Percentiles rank a stretch among this genome's conserved stretches.
phyloP scores from a whole-genome alignment of 1,284 basidiomycete genomes.

The Ustilago loliicola region DNA sequence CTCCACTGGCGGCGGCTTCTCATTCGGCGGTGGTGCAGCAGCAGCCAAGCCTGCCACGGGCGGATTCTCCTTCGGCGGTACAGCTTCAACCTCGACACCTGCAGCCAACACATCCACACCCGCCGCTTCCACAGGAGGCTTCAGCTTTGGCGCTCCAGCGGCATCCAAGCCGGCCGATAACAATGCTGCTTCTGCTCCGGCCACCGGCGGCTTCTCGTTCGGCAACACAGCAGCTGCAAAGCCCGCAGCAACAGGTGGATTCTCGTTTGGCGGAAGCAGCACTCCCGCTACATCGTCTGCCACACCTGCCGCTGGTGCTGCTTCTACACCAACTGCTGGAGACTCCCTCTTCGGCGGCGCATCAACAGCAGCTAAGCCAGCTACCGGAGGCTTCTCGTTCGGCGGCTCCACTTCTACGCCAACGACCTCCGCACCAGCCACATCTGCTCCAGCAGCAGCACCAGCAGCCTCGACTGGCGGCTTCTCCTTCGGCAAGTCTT shows the following conservation, averaged over 20 bases:
- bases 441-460: conserved; percentile 39
- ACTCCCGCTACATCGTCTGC: conserved; percentile 30
- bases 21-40: conserved; percentile 36
- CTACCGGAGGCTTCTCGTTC: conserved; percentile 56
- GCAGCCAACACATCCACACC: conserved; percentile 5
- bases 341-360: conserved; percentile 43
- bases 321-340: conserved; percentile 23
- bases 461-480: conserved; percentile 21
- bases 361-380: conserved; percentile 46
- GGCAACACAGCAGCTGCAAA: conserved; percentile 44
- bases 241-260: conserved; percentile 58
- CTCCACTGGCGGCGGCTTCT: conserved; percentile 35
- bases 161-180: conserved; percentile 28
- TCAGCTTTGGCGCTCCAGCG: conserved; percentile 36
- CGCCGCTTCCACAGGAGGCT: conserved; percentile 30
- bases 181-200: conserved; percentile 36
- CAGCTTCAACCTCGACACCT: conserved; percentile 33
- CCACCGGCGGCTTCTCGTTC: conserved; percentile 55
- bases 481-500: conserved; percentile 28
- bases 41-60: conserved; percentile 37
- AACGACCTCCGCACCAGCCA: conserved; percentile 34
- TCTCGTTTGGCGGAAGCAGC: conserved; percentile 46
- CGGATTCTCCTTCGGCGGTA: conserved; percentile 54
- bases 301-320: conserved; percentile 23
- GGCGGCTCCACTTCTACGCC: conserved; percentile 31